Base-by-base conservation (phyloP, 2,329 filamentous ascomycete species). In the Thyridium curvatum region DNA sequence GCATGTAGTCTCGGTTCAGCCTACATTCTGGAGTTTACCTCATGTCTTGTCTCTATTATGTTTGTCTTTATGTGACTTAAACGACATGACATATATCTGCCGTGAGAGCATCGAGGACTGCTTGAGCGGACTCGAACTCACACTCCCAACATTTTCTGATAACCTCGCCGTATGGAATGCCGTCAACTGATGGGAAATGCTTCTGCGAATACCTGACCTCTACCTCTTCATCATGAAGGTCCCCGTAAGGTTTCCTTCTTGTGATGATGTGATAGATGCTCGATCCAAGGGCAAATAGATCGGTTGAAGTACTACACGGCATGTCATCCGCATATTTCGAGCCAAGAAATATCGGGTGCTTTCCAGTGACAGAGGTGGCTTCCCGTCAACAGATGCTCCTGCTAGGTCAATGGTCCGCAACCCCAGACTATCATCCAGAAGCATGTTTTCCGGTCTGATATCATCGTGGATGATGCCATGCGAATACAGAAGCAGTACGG, bases 241-340 rank as follows among this genome's bases (percentile, higher is more conserved):
- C 34, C 8, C 18, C 3, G 16, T 26, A 40, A 9, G 41, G 37
- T 28, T 14, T 13, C n/a, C 14, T 29, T 34, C 41, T 8, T 4
- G 37, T 40, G 7, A 37, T 8, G 2, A 42, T 42, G 16, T 42
- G 30, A 28, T 37, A 42, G 13, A 40, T 12, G 34, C 37, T 42
- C 3, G 41, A 42, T 30, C 41, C 41, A 26, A 42, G 37, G 12
- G 41, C 41, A 28, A 42, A 42, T 18, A 42, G 37, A 30, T 42
- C 41, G 4, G 41, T 42, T 3, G 15, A 16, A 4, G n/a, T 16
- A 30, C 34, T 42, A 26, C 30, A 37, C 21, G 8, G 30, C n/a
- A 34, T 17, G 3, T 32, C 8, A 34, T 30, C 37, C 17, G 34
- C 34, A 9, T 31, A 26, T 39, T 34, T 5, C 35, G 40, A 18